Conservation (phyloP, 208 protist genomes). For the Leishmania turanica region DNA sequence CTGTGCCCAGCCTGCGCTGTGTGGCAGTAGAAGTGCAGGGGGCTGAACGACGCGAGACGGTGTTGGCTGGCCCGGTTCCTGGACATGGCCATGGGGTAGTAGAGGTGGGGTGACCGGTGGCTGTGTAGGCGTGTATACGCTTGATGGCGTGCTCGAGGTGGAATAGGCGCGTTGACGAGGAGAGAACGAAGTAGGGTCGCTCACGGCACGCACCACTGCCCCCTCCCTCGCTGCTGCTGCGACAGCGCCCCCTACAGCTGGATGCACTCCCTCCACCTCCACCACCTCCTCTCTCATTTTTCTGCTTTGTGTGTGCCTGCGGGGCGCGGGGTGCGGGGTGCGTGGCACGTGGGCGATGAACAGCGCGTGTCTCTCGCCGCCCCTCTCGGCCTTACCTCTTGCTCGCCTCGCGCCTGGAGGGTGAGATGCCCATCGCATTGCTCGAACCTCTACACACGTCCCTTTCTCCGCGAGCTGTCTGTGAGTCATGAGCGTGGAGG, state of each 20-base stretch:
- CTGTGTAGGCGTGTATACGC: neutral
- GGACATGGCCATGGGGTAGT: neutral
- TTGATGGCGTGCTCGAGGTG: neutral
- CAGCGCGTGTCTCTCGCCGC: neutral
- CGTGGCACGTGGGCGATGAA: neutral
- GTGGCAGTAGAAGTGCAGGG: too few species aligned
- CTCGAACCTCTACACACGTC: neutral
- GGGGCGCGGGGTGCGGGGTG: neutral
- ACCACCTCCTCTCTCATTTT: neutral
- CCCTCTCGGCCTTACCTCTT: neutral
- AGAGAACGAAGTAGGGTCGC: too few species aligned
- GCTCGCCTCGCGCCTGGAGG: neutral
- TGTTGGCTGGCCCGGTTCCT: neutral
- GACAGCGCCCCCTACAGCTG: neutral
- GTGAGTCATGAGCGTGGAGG: neutral
- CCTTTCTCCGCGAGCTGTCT: neutral
- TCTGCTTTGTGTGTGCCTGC: neutral
- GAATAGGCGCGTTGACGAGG: neutral
- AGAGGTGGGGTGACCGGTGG: neutral
- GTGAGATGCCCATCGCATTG: neutral
- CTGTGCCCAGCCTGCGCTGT: too few species aligned
- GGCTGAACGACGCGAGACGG: neutral
- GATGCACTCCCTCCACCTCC: neutral
- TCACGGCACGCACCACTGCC: neutral
- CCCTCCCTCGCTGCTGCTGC: neutral